A percentile compares a stretch with the other conserved stretches of the same genome.
These are phyloP conservation scores for Ceratocystis huliohia DNA, from an alignment of 2,329 filamentous ascomycete genomes.

Conservation along the genomic window DNA sequence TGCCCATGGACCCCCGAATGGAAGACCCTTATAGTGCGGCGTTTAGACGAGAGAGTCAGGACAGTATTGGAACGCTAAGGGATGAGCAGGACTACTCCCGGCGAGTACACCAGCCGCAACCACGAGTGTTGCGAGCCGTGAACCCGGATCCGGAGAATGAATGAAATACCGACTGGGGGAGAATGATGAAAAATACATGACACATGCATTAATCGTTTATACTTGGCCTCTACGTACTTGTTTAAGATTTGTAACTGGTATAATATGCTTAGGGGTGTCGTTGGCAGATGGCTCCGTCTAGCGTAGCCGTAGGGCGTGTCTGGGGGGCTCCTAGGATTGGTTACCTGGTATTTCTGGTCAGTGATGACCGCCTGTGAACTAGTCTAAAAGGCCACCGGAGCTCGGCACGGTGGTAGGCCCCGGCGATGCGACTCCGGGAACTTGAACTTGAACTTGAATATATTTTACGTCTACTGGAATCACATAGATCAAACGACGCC, in stretches of 20 bases:
- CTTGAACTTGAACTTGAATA: too few species aligned
- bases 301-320: too few species aligned
- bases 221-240: background rate
- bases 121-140: constrained; percentile 47
- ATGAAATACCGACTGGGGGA: background rate
- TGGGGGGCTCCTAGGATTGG: background rate
- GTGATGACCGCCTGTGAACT: too few species aligned
- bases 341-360: too few species aligned
- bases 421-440: too few species aligned
- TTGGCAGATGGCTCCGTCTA: background rate
- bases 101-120: constrained; percentile 41
- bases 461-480: too few species aligned
- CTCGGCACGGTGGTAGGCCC: too few species aligned
- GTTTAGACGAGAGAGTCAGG: constrained; percentile 46
- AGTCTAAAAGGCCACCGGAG: too few species aligned
- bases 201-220: background rate
- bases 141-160: constrained; percentile 44
- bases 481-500: too few species aligned
- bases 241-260: background rate
- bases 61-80: constrained; percentile 50
- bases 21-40: constrained; percentile 44
- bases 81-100: constrained; percentile 56
- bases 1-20: constrained; percentile 51
- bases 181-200: background rate
- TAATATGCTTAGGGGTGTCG: background rate